These are phyloP conservation scores for Trichoderma sp. DNA, from an alignment of 2,329 filamentous ascomycete genomes.

Conservation along the genomic window DNA sequence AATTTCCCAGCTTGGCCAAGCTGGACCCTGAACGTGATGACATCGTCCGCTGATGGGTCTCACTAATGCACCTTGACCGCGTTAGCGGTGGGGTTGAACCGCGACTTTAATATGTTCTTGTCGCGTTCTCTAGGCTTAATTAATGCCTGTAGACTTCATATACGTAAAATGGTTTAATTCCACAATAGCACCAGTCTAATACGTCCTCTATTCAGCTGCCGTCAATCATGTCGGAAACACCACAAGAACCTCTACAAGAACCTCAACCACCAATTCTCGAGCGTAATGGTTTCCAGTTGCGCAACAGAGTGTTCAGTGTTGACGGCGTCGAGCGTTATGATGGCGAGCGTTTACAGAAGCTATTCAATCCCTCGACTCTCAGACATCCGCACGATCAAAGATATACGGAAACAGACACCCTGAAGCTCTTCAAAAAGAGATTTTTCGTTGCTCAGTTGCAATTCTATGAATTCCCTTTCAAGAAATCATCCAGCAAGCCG, in stretches of 20 bases:
- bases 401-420: neutral
- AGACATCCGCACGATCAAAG: neutral
- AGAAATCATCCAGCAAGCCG: neutral
- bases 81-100: neutral
- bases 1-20: neutral
- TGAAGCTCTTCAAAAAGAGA: neutral
- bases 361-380: neutral
- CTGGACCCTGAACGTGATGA: neutral
- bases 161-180: neutral
- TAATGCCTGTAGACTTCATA: no score
- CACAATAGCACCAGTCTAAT: neutral
- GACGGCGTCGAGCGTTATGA: neutral
- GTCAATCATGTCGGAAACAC: neutral
- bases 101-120: neutral
- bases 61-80: neutral
- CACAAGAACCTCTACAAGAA: neutral
- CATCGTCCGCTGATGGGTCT: neutral
- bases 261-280: neutral
- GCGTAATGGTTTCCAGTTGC: conserved; percentile 7
- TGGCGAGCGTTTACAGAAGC: neutral
- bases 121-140: neutral
- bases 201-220: neutral
- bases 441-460: conserved; percentile 5
- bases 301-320: neutral
- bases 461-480: neutral